Base-by-base conservation (phyloP, 2,329 filamentous ascomycete genomes). In the Arachnomyces sp. region DNA sequence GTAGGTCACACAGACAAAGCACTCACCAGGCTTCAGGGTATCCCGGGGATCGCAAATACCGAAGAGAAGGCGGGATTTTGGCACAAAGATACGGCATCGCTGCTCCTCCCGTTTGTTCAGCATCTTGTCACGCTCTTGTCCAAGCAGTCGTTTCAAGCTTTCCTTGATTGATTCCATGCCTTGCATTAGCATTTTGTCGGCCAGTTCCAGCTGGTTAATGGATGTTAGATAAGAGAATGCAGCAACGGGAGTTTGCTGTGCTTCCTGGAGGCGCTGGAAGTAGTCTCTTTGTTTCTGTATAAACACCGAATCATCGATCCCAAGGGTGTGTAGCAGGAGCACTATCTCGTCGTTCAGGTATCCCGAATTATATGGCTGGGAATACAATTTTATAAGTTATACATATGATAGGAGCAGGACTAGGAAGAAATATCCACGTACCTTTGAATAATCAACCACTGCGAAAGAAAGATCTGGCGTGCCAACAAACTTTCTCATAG, bases 401-500 rank as follows among this genome's bases (percentile, higher is more conserved):
- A 15, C 12, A n/a, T 8, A 34, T 13, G 12, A 31, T 16, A 6
- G 14, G 32, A 28, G 3, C n/a, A n/a, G n/a, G n/a, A n/a, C n/a
- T n/a, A n/a, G n/a, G n/a, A n/a, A n/a, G n/a, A n/a, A n/a, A n/a
- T n/a, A n/a, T 15, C 14, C 3, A 15, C 17, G 28, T 42, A 64
- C 64, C 53, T 65, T 67, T 11, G 64, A 66, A 42, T 64, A 59
- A 6, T 60, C 62, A 1, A 68, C 62, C 0, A 65, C 61, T 4
- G 58, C 51, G 37, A 68, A n/a, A n/a, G n/a, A n/a, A n/a, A n/a
- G n/a, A n/a, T n/a, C n/a, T n/a, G n/a, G n/a, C n/a, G 57, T 57
- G 3, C 61, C 63, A 15, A 48, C 59, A 43, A 68, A 65, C 44
- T 67, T 68, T 43, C 59, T 60, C 63, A 67, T 67, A 2, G 65